Conservation (phyloP, 805 yeast species). For the Geotrichum ghanense region DNA sequence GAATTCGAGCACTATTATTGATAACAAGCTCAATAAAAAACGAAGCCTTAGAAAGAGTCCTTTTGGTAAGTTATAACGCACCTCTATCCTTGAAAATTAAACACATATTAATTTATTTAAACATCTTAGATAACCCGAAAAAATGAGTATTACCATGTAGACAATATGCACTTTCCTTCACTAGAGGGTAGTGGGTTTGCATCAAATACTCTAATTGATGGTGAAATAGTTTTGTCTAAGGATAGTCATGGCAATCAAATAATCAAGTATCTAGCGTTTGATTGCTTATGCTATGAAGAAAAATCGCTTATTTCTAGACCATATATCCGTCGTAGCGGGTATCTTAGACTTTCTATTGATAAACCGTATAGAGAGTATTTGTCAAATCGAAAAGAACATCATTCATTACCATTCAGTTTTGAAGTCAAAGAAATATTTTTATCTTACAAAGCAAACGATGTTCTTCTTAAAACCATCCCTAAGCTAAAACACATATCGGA, state of each 20-base stretch:
- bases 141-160: conserved; percentile 73
- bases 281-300: conserved; percentile 78
- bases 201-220: conserved; percentile 84
- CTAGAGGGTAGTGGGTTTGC: conserved; percentile 47
- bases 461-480: conserved; percentile 55
- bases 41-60: conserved; percentile 74
- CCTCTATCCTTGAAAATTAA: no score
- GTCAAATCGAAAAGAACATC: conserved; percentile 57
- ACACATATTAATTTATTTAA: no score
- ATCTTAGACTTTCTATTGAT: conserved; percentile 68
- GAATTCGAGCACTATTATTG: conserved; percentile 70
- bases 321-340: conserved; percentile 75
- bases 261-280: conserved; percentile 76
- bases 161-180: conserved; percentile 68
- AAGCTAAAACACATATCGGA: conserved; percentile 80
- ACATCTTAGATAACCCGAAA: conserved; percentile 35
- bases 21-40: conserved; percentile 36
- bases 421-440: conserved; percentile 82
- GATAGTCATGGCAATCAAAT: conserved; percentile 42
- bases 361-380: conserved; percentile 72
- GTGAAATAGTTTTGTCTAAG: conserved; percentile 62
- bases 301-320: conserved; percentile 56
- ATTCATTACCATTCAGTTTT: conserved; percentile 68
- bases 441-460: conserved; percentile 65
- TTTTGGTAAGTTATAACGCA: conserved; percentile 27